Conservation (phyloP, 2,329 filamentous ascomycete genomes). For the Grosmannia serpens region DNA sequence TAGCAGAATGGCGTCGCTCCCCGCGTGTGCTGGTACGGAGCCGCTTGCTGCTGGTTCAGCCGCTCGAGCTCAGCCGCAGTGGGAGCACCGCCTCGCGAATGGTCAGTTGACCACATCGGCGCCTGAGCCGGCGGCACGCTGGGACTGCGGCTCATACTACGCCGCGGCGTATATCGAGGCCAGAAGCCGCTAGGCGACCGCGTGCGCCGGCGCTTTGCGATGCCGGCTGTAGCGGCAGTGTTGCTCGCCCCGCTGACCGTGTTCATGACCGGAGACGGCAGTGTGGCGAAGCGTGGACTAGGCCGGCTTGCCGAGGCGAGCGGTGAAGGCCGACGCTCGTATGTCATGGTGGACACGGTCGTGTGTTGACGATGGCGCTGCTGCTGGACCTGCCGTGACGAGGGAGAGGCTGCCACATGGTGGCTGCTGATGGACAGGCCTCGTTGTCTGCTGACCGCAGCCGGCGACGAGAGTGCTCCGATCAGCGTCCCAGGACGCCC, state of each 20-base stretch:
- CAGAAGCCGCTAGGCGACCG: slow-evolving; percentile 41
- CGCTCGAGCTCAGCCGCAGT: slow-evolving; percentile 19
- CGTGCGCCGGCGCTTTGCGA: slow-evolving; percentile 24
- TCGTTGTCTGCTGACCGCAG: slow-evolving; percentile 26
- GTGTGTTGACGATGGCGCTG: background rate
- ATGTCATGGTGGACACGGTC: slow-evolving; percentile 14
- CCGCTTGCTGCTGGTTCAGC: slow-evolving; percentile 15
- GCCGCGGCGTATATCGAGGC: slow-evolving; percentile 42
- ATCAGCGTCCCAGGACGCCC: slow-evolving; percentile 16
- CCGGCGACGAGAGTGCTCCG: slow-evolving; percentile 24
- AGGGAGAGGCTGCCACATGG: slow-evolving; percentile 2
- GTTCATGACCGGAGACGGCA: slow-evolving; percentile 25
- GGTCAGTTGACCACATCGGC: background rate
- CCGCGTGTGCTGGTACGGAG: slow-evolving; percentile 16
- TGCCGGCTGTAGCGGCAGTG: slow-evolving; percentile 11
- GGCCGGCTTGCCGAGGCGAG: slow-evolving; percentile 16
- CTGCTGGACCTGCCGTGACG: background rate
- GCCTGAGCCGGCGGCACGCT: slow-evolving; percentile 27
- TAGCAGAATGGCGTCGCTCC: slow-evolving; percentile 56
- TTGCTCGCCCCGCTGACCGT: slow-evolving; percentile 30
- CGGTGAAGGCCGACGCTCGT: slow-evolving; percentile 28
- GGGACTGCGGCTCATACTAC: slow-evolving; percentile 29
- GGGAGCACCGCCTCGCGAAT: slow-evolving; percentile 12
- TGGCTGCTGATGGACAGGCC: slow-evolving; percentile 29
- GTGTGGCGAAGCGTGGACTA: slow-evolving; percentile 18